These are phyloP conservation scores for Rhinocladiella similis DNA, from an alignment of 2,329 filamentous ascomycete species.

Conservation along the genomic window DNA sequence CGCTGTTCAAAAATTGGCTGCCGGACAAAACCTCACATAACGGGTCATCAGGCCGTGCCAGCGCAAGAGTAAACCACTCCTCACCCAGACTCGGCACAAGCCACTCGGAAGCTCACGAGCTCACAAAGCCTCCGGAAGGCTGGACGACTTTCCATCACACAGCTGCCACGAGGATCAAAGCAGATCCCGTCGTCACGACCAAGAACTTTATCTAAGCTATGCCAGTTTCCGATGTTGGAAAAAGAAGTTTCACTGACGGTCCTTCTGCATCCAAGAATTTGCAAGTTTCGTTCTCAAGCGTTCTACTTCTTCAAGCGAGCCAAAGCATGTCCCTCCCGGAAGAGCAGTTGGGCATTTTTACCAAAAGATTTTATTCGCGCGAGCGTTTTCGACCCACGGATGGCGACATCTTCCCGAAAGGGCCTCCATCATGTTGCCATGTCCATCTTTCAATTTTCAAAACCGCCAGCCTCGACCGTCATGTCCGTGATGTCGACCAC, in stretches of 20 bases:
- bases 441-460: no score
- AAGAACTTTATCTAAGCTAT: conserved; percentile 21
- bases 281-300: no score
- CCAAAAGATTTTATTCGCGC: background rate
- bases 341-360: background rate
- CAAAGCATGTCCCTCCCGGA: no score
- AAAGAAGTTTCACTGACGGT: background rate
- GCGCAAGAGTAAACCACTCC: conserved; percentile 6
- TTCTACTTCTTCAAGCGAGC: no score
- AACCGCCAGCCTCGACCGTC: no score
- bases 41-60: conserved; percentile 10
- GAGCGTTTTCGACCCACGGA: no score
- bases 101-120: conserved; percentile 22
- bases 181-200: conserved; percentile 12
- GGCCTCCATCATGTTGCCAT: no score
- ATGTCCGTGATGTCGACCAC: no score
- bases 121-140: conserved; percentile 19
- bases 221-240: background rate
- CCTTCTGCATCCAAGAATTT: background rate
- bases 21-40: conserved; percentile 31
- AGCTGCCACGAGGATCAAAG: conserved; percentile 10
- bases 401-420: no score
- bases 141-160: conserved; percentile 19
- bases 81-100: conserved; percentile 5
- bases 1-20: conserved; percentile 44